These are phyloP conservation scores for Leccinum incarnatum DNA, from an alignment of 768 basidiomycete species.

Conservation along the genomic window DNA sequence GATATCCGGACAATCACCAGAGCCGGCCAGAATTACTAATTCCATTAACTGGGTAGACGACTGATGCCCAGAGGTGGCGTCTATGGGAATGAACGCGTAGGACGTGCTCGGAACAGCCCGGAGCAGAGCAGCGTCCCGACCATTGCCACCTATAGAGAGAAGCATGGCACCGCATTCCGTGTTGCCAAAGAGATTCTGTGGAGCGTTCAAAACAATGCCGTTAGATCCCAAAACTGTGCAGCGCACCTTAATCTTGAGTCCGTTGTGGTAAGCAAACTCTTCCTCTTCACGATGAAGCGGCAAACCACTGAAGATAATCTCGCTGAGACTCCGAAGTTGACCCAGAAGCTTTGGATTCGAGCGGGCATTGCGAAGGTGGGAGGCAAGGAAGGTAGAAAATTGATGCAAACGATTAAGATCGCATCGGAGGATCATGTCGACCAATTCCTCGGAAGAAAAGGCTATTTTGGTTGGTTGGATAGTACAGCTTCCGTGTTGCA, in stretches of 20 bases:
- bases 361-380: slow-evolving; percentile 59
- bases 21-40: slow-evolving; percentile 64
- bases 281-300: slow-evolving; percentile 66
- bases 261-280: slow-evolving; percentile 63
- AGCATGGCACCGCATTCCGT: slow-evolving; percentile 79
- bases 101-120: slow-evolving; percentile 58
- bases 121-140: slow-evolving; percentile 50
- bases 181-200: slow-evolving; percentile 75
- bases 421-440: slow-evolving; percentile 67
- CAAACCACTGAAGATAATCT: slow-evolving; percentile 66
- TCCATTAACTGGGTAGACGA: slow-evolving; percentile 60
- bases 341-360: slow-evolving; percentile 58
- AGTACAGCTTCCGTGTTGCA: slow-evolving; percentile 72
- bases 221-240: slow-evolving; percentile 12
- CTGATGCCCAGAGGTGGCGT: slow-evolving; percentile 45
- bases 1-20: slow-evolving; percentile 64
- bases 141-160: slow-evolving; percentile 53
- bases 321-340: slow-evolving; percentile 53
- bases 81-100: slow-evolving; percentile 65
- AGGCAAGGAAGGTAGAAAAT: slow-evolving; percentile 66
- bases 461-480: slow-evolving; percentile 65
- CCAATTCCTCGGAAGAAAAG: slow-evolving; percentile 66
- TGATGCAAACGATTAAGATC: slow-evolving; percentile 74
- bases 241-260: slow-evolving; percentile 61
- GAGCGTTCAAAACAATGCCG: slow-evolving; percentile 20